Evolutionary conservation across 352 stramenopile genomes (phyloP).

Genomic region (Phytopythium kandeliae): DNA sequence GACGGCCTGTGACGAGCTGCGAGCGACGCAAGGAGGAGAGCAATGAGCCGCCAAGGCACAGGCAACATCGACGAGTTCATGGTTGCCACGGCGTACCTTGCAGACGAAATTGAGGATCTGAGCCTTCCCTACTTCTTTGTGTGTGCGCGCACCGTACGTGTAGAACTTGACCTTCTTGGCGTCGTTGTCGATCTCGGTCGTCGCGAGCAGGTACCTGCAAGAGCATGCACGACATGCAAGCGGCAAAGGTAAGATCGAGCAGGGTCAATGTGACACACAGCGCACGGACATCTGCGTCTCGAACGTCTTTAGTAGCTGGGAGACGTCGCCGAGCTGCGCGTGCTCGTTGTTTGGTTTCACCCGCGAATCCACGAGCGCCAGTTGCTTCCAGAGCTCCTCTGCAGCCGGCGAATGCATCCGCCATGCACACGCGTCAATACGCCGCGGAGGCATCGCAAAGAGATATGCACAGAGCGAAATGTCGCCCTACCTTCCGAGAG

Average conservation of each 20-base stretch:
- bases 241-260: neutral
- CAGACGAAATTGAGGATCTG: constrained; percentile 87
- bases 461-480: neutral
- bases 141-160: constrained; percentile 53
- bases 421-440: neutral
- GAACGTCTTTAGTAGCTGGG: constrained; percentile 69
- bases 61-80: too few relatives aligned
- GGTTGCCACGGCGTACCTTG: too few relatives aligned
- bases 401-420: neutral
- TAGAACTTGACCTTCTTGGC: constrained; percentile 78
- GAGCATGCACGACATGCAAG: neutral
- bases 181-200: constrained; percentile 67
- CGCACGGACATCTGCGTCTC: constrained; percentile 67
- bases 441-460: too few relatives aligned
- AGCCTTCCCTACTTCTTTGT: constrained; percentile 78
- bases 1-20: constrained; percentile 62
- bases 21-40: neutral
- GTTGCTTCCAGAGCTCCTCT: constrained; percentile 81
- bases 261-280: neutral
- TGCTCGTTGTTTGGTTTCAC: constrained; percentile 62
- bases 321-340: constrained; percentile 62
- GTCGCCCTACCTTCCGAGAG: constrained; percentile 56
- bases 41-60: too few relatives aligned
- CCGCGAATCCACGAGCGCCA: constrained; percentile 50
- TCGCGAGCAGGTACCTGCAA: constrained; percentile 56